Evolutionary conservation across 1,284 basidiomycete species (phyloP), one percentile per base, ranked within the genome.

Genomic region (Somion occarium): DNA sequence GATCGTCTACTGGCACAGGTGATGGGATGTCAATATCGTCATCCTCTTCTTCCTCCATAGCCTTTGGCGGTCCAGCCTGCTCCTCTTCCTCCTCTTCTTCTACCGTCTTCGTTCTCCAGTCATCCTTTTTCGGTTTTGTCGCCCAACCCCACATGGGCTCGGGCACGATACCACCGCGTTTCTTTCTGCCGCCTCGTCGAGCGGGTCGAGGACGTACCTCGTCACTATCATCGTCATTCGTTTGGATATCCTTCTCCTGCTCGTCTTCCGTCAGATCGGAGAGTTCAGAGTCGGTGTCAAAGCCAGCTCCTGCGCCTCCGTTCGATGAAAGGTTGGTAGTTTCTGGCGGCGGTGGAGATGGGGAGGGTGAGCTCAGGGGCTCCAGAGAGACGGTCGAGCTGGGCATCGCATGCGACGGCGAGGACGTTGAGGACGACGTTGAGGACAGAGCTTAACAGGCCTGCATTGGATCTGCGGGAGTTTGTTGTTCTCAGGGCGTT

Each of bases 221-320:
- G 43, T 58, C 57, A 50, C 59, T 59, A 23, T 60, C 56, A 23
- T 44, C 43, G 56, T 58, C 53, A 48, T 57, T 57, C 22, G 54
- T 59, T 25, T 57, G 56, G 25, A 49, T 50, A 38, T 44, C 22
- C 12, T 52, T 46, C 53, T 83, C 82, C 58, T 83, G 79, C 59
- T 89, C 87, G 62, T 88, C 86, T 62, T 89, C 86, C 27, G 86
- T 89, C 64, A 89, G 79, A 65, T 88, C 86, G 48, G 86, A 88
- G 55, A 89, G 79, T 69, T 89, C 87, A 13, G 86, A 88, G 64
- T 78, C 83, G 58, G 76, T 79, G 68, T 81, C 79, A 59, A 83
- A 74, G 47, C 64, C 68, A 26, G 64, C 61, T 50, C 56, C 56
- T 50, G 56, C 57, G 49, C 60, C 34, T 9, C 34, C 34, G 24